Percentiles rank a stretch among this genome's conserved stretches.
Evolutionary conservation across 1,139 yeast genomes (phyloP).

Genomic region (Arxiozyma slooffiae): DNA sequence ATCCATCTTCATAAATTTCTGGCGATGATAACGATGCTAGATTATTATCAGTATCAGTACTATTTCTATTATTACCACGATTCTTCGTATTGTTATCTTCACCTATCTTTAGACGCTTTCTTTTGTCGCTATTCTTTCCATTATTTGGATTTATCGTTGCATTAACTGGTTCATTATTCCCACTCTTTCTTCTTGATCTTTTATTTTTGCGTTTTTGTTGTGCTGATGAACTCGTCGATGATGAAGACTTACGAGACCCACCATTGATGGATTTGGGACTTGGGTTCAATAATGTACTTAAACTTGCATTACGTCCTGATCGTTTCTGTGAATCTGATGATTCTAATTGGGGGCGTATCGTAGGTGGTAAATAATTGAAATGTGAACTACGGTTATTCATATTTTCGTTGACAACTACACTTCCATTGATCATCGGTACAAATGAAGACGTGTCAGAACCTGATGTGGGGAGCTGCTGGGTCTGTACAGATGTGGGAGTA

Average conservation of each 20-base stretch:
- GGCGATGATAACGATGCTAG: conserved; percentile 17
- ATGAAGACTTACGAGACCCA: conserved; percentile 2
- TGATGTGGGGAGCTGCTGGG: conserved; percentile 8
- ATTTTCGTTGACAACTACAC: conserved; percentile 35
- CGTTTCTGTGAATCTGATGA: conserved; percentile 37
- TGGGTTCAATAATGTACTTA: conserved; percentile 37
- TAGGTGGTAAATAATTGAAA: conserved; percentile 63
- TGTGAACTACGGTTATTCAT: conserved; percentile 38
- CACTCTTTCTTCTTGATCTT: conserved; percentile 1
- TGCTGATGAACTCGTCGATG: conserved; percentile 1
- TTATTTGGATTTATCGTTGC: conserved; percentile 5
- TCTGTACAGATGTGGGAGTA: conserved; percentile 5
- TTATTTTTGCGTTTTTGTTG: conserved; percentile 11
- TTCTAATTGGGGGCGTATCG: conserved; percentile 57
- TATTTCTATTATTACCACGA: not conserved
- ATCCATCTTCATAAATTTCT: conserved; percentile 37
- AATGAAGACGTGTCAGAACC: conserved; percentile 26
- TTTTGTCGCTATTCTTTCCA: not conserved
- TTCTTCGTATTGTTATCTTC: conserved; percentile 9
- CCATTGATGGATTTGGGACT: not conserved
- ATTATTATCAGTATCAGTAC: not conserved
- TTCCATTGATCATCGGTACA: conserved; percentile 39
- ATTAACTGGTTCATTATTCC: conserved; percentile 5
- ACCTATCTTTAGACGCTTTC: not conserved
- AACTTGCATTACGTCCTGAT: conserved; percentile 34